Evolutionary conservation across 176 grass and related monocot genomes (phyloP).

Genomic region (Melocanna baccifera): DNA sequence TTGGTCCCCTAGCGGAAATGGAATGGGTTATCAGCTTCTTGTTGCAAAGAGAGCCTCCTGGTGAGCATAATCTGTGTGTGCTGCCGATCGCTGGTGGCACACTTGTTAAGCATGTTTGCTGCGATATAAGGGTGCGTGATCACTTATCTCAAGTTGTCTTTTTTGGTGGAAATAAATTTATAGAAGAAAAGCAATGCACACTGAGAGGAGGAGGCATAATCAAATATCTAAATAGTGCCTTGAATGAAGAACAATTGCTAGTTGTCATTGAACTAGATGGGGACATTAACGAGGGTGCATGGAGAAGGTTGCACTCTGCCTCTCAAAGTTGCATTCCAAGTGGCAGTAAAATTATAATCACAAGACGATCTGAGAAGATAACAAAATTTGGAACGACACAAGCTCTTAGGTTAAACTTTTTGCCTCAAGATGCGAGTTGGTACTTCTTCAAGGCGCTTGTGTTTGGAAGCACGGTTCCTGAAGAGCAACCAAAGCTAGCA

Average conservation of each 20-base stretch:
- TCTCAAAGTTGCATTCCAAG: not conserved
- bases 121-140: not conserved
- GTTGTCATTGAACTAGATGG: not conserved
- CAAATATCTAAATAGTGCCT: not conserved
- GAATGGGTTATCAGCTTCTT: not conserved
- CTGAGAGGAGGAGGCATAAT: not conserved
- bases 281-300: not conserved
- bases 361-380: not conserved
- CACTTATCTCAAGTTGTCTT: not conserved
- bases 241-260: not conserved
- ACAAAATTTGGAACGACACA: not conserved
- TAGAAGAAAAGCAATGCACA: not conserved
- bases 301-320: not conserved
- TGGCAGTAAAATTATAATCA: conserved; percentile 35
- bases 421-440: not conserved
- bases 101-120: conserved; percentile 13
- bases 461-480: not conserved
- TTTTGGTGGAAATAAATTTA: not conserved
- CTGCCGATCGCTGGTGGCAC: conserved; percentile 23
- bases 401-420: not conserved
- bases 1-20: conserved; percentile 17
- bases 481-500: conserved; percentile 6
- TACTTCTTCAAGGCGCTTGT: conserved; percentile 25
- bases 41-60: not conserved
- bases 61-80: not conserved